A percentile compares a stretch with the other conserved stretches of the same genome.
Conservation (phyloP, 805 yeast species). For the Candida stauntonica region DNA sequence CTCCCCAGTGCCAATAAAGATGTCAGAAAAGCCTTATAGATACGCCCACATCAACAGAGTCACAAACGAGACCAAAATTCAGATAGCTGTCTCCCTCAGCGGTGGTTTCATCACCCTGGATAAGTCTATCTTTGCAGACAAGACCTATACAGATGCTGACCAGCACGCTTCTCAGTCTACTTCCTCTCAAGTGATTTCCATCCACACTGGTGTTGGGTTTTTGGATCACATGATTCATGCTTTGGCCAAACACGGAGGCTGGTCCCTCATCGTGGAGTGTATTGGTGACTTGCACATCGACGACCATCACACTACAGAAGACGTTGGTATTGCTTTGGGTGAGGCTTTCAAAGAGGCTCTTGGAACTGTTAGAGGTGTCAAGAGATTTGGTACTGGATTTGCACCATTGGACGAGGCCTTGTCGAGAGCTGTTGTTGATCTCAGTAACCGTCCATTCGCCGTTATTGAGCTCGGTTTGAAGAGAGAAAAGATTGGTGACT, state of each 20-base stretch:
- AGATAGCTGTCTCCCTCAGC: conserved; percentile 74
- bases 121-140: conserved; percentile 47
- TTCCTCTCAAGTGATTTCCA: conserved; percentile 64
- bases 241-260: conserved; percentile 92
- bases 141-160: conserved; percentile 31
- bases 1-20: no score
- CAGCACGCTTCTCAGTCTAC: conserved; percentile 68
- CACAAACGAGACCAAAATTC: conserved; percentile 93
- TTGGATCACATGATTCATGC: conserved; percentile 98
- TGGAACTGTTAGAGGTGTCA: conserved; percentile 86
- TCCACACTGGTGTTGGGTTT: conserved; percentile 92
- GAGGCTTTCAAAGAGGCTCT: conserved; percentile 83
- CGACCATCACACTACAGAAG: conserved; percentile 97
- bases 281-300: conserved; percentile 93
- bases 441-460: conserved; percentile 90
- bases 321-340: conserved; percentile 90
- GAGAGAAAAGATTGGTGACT: conserved; percentile 90
- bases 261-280: conserved; percentile 89
- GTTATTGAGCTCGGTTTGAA: conserved; percentile 85
- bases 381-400: conserved; percentile 87
- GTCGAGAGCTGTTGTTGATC: conserved; percentile 92
- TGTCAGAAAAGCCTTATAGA: conserved; percentile 22
- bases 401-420: conserved; percentile 97
- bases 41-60: conserved; percentile 43
- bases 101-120: conserved; percentile 76